These are phyloP conservation scores for Amanita subjunquillea DNA, from an alignment of 768 basidiomycete genomes.

Conservation along the genomic window DNA sequence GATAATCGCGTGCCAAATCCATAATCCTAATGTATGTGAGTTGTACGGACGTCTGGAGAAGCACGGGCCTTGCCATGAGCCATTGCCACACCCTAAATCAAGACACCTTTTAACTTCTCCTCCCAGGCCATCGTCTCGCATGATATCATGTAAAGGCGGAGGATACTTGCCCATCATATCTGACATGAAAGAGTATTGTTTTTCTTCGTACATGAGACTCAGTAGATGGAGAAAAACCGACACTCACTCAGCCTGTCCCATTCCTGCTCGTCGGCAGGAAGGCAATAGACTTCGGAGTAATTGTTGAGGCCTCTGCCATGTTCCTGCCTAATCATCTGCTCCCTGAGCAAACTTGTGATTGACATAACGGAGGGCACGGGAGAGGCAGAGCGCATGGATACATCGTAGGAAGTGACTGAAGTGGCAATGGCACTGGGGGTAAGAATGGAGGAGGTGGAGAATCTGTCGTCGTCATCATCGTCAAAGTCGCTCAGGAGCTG, in stretches of 20 bases:
- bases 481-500: conserved; percentile 5
- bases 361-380: conserved; percentile 64
- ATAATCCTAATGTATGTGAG: conserved; percentile 44
- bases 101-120: conserved; percentile 53
- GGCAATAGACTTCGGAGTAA: conserved; percentile 67
- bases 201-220: conserved; percentile 29
- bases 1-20: conserved; percentile 65
- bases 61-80: conserved; percentile 46
- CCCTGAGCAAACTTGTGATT: conserved; percentile 52
- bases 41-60: neutral
- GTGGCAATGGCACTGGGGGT: conserved; percentile 28
- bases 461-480: conserved; percentile 38
- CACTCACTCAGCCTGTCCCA: conserved; percentile 53
- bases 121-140: conserved; percentile 42
- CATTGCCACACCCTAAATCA: conserved; percentile 76
- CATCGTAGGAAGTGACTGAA: conserved; percentile 49
- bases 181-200: conserved; percentile 57
- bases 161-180: conserved; percentile 62
- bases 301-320: conserved; percentile 66
- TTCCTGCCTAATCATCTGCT: conserved; percentile 50
- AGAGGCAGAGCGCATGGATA: conserved; percentile 53
- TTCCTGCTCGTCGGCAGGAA: conserved; percentile 76
- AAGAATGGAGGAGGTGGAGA: conserved; percentile 29
- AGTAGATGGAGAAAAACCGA: neutral
- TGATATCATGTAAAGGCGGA: conserved; percentile 41